Evolutionary conservation across 371 early-diverging fungal species (phyloP).

Genomic region (Rhizopus microsporus): DNA sequence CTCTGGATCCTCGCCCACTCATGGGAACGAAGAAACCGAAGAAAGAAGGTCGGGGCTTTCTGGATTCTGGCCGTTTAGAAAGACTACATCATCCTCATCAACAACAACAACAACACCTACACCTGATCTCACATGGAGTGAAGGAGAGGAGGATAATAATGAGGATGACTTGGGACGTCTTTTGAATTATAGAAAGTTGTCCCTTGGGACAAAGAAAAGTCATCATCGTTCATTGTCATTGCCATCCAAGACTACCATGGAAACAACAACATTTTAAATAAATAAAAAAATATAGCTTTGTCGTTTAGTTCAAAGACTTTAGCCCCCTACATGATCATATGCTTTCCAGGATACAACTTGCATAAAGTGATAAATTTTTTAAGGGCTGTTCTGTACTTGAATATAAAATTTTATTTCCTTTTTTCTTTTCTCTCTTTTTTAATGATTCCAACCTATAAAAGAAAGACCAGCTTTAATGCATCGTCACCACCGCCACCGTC

Average conservation of each 20-base stretch:
- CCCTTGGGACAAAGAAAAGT: background rate
- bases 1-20: constrained; percentile 14
- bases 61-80: constrained; percentile 32
- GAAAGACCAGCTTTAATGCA: constrained; percentile 21
- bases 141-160: constrained; percentile 20
- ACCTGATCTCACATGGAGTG: constrained; percentile 12
- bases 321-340: no score
- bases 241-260: constrained; percentile 13
- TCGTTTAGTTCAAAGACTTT: no score
- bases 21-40: constrained; percentile 3
- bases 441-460: constrained; percentile 22
- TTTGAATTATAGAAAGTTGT: background rate
- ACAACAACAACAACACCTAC: background rate
- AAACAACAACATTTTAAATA: background rate
- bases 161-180: constrained; percentile 6
- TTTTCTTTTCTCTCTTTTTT: no score
- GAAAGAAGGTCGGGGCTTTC: constrained; percentile 16
- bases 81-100: constrained; percentile 3
- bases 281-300: background rate
- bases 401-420: no score
- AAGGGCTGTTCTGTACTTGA: no score
- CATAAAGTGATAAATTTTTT: no score
- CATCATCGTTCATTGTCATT: constrained; percentile 25
- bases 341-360: no score
- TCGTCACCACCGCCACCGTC: constrained; percentile 27